Percentiles rank a stretch among this genome's conserved stretches.
These are phyloP conservation scores for Medicago lupulina DNA, from an alignment of 306 rosid species.

Conservation along the genomic window DNA sequence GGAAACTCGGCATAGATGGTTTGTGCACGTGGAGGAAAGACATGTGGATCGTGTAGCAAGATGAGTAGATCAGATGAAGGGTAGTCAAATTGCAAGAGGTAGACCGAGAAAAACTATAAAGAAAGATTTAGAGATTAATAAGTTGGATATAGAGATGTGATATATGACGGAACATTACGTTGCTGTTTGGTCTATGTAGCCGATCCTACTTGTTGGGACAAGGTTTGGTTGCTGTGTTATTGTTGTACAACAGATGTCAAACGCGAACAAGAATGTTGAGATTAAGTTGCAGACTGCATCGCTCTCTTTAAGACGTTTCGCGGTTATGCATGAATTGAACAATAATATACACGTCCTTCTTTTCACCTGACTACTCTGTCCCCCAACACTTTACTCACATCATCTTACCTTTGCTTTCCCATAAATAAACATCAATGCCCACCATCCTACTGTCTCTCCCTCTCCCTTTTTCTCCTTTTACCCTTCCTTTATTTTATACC, in stretches of 20 bases:
- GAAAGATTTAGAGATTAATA: too few species aligned
- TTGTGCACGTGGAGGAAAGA: neutral
- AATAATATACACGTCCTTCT: slow-evolving; percentile 30
- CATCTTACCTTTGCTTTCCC: slow-evolving; percentile 61
- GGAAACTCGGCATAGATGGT: neutral
- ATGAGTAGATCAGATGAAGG: neutral
- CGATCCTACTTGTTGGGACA: neutral
- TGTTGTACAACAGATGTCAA: too few species aligned
- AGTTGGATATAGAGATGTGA: too few species aligned
- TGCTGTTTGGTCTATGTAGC: neutral
- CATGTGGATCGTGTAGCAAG: neutral
- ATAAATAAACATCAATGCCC: slow-evolving; percentile 63
- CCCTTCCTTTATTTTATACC: slow-evolving; percentile 29
- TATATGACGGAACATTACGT: neutral
- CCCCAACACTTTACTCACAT: slow-evolving; percentile 46
- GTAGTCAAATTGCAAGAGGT: neutral
- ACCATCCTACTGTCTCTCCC: slow-evolving; percentile 42
- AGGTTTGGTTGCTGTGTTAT: neutral
- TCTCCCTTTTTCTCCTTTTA: slow-evolving; percentile 37
- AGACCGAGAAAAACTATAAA: neutral
- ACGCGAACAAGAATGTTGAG: too few species aligned
- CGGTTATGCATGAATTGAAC: neutral
- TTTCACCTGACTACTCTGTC: slow-evolving; percentile 51
- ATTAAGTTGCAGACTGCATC: too few species aligned
- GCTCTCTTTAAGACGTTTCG: neutral